Base-by-base conservation (phyloP, 108 stramenopile species). In the Nitzschia sp. region DNA sequence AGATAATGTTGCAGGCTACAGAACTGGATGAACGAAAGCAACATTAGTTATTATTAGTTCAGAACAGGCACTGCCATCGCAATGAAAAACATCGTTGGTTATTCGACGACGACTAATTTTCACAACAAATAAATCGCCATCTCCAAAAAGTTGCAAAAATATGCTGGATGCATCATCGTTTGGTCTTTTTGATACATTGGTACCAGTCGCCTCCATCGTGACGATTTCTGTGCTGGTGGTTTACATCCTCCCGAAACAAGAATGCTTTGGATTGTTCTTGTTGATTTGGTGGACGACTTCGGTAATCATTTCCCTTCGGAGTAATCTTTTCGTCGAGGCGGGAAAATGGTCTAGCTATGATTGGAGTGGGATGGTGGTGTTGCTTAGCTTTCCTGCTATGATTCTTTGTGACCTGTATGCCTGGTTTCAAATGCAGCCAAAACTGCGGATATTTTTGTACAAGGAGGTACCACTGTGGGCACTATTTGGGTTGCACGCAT, bases 231-330 rank as follows among this genome's bases (percentile, higher is more conserved):
- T 72, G 53, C 30, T 72, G 33, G 71, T 72, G 19, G 71, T 52
- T 21, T 72, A 52, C 30, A 63, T 47, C 1, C 71, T 72, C 38
- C 71, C 62, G 16, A 36, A 45, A 25, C 23, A 72, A 17, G 61
- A 72, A 54, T 63, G 45, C 22, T 55, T 72, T 53, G 71, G 71
- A 45, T 25, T 72, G 27, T 72, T 72, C 50, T 63, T 62, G 62
- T 31, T 72, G 36, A 15, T 53, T 0, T 72, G 71, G 60, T 72
- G 71, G 71, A 26, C 34, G 31, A 2, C 63, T 27, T 45, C 71
- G 4, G 71, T 72, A 27, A 19, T 27, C 5, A 27, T 72, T n/a
- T 63, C 71, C 2, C 45, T 72, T 26, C 21, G 3, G 6, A 41
- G 31, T 41, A 47, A 30, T 28, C 28, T 50, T 11, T 65, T 65